Base-by-base conservation (phyloP, 495 filamentous ascomycete genomes). In the Aspergillus bridgeri region DNA sequence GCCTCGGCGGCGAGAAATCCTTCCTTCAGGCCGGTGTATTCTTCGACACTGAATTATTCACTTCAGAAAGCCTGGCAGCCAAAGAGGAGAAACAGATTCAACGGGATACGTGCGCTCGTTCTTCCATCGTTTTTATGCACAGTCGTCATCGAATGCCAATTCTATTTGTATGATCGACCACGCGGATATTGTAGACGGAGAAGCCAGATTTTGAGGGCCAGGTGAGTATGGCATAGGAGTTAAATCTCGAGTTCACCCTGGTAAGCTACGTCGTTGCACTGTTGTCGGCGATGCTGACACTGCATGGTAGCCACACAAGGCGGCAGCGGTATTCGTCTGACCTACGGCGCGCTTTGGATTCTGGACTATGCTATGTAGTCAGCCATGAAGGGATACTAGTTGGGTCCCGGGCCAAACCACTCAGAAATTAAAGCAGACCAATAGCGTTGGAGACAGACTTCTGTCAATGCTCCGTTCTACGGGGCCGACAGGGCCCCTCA, bases 21-120 rank as follows among this genome's bases (percentile, higher is more conserved):
- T 73, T 83, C 42, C 82, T 85, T 45, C 80, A 82, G 45, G 82
- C 82, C 0, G 82, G 82, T n/a, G 84, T 85, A 51, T 85, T 77
- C 51, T 83, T 83, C 54, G 70, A 75, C 17, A 75, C 76, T 0
- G 78, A 79, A 1, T 78, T 79, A 1, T 74, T 68, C 79, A 80
- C 79, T 2, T 79, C 82, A 8, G 71, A 71, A 0, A 73, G 78
- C 21, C 66, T 85, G 22, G 76, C 79, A 11, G 78, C 73, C 0
- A 68, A 74, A 21, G 82, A 86, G 42, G 72, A 0, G 79, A 72
- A 0, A 75, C 77, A 1, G 75, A 73, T 59, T 66, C 70, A 38
- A 55, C 52, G 13, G 25, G 47, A 9, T 81, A 80, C 47, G 75
- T 85, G 25, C 73, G 78, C 48, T 68, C 77, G 42, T 85, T 83